These are phyloP conservation scores for Chrysochromulina parva DNA, from an alignment of 78 protist genomes.

Conservation along the genomic window DNA sequence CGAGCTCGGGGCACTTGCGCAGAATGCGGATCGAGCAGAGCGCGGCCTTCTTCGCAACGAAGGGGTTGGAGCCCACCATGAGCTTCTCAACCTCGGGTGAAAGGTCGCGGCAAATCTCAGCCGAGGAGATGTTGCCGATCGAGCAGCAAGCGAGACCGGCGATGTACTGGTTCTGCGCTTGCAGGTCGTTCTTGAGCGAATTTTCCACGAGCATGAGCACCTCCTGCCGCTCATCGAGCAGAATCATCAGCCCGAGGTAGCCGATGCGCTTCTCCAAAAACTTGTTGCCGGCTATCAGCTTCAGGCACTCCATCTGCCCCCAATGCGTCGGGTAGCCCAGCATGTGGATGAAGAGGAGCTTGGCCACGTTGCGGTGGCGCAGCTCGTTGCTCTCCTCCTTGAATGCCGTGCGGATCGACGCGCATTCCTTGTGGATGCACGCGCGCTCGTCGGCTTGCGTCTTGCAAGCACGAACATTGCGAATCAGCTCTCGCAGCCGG, in stretches of 20 bases:
- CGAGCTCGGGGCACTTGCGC: slow-evolving; percentile 82
- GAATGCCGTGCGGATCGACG: slow-evolving; percentile 89
- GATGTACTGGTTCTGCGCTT: slow-evolving; percentile 78
- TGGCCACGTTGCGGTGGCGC: slow-evolving; percentile 92
- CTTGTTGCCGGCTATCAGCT: slow-evolving; percentile 83
- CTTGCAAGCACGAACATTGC: slow-evolving; percentile 84
- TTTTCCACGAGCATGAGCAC: slow-evolving; percentile 89
- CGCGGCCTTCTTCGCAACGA: slow-evolving; percentile 91
- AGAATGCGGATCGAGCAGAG: slow-evolving; percentile 88
- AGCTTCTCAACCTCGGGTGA: slow-evolving; percentile 90
- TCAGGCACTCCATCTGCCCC: slow-evolving; percentile 95
- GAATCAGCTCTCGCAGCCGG: slow-evolving; percentile 78
- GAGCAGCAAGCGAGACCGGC: slow-evolving; percentile 90
- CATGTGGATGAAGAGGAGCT: slow-evolving; percentile 96
- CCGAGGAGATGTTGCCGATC: slow-evolving; percentile 91
- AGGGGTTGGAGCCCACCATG: slow-evolving; percentile 74
- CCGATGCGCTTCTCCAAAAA: slow-evolving; percentile 95
- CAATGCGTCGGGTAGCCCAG: slow-evolving; percentile 94
- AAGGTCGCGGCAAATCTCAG: slow-evolving; percentile 93
- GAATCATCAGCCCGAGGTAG: slow-evolving; percentile 89
- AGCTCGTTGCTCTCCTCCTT: slow-evolving; percentile 72
- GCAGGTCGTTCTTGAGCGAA: slow-evolving; percentile 86
- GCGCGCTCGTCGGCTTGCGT: slow-evolving; percentile 96
- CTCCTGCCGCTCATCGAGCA: slow-evolving; percentile 94
- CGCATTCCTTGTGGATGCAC: slow-evolving; percentile 88